Percentiles rank a stretch among this genome's conserved stretches.
Evolutionary conservation across 2,329 filamentous ascomycete species (phyloP).

Genomic region (Rugonectria rugulosa): DNA sequence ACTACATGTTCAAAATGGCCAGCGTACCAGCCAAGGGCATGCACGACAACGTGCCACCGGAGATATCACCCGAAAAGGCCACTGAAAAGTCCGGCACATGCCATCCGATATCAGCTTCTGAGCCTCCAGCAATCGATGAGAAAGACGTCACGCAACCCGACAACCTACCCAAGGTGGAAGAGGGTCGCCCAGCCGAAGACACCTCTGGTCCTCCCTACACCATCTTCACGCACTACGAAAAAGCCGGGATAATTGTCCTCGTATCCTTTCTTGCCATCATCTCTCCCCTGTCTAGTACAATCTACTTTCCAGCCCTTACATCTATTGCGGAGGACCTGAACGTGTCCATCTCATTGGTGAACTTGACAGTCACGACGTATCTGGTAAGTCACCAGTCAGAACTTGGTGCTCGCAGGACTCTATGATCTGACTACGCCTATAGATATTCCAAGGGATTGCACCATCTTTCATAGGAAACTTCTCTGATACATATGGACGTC

Average conservation of each 20-base stretch:
- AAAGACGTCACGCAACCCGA: neutral
- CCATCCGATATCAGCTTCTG: neutral
- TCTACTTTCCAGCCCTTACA: conserved; percentile 36
- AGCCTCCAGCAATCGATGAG: neutral
- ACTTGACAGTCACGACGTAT: conserved; percentile 49
- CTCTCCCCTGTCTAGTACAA: conserved; percentile 25
- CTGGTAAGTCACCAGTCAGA: neutral
- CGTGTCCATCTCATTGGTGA: conserved; percentile 39
- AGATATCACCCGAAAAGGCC: too few species aligned
- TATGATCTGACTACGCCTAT: neutral
- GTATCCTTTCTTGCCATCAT: conserved; percentile 23
- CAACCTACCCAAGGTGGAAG: neutral
- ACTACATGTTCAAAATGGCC: too few species aligned
- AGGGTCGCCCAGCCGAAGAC: neutral
- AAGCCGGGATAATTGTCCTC: conserved; percentile 8
- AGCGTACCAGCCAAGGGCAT: too few species aligned
- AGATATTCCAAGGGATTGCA: conserved; percentile 8
- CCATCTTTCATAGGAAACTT: conserved; percentile 10
- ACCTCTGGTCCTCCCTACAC: neutral
- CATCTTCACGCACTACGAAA: conserved; percentile 3
- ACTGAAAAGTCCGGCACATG: neutral
- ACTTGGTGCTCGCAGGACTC: neutral
- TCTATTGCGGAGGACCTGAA: conserved; percentile 29
- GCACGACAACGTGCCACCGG: too few species aligned
- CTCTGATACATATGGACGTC: conserved; percentile 51